phyloP scores from a whole-genome alignment of 2,329 filamentous ascomycete species.

The Eurotiales sp. region DNA sequence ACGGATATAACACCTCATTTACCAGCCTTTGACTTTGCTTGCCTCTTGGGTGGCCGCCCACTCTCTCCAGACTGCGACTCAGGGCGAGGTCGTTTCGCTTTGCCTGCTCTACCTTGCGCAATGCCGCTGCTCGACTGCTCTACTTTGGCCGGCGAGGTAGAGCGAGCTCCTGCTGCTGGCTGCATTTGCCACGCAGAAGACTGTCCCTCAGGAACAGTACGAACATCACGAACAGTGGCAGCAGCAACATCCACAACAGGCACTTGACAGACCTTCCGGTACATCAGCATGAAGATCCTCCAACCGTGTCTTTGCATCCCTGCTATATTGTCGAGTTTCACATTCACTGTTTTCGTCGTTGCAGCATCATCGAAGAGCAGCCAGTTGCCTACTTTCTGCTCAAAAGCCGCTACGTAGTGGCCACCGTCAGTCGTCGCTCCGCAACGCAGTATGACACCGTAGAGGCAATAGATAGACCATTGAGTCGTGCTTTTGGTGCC shows the following conservation, averaged over 20 bases:
- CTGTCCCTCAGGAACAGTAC: too few relatives aligned
- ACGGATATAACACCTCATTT: neutral
- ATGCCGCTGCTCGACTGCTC: too few relatives aligned
- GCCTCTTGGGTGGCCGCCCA: neutral
- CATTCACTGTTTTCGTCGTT: neutral
- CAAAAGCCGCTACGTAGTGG: constrained; percentile 25
- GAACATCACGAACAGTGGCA: too few relatives aligned
- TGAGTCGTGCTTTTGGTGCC: neutral
- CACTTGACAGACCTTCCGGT: neutral
- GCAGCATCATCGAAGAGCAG: neutral
- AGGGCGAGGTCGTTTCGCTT: too few relatives aligned
- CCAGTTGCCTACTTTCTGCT: constrained; percentile 14
- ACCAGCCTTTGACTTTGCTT: neutral
- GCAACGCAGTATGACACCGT: constrained; percentile 23
- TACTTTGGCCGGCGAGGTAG: too few relatives aligned
- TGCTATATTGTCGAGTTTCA: neutral
- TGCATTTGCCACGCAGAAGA: too few relatives aligned
- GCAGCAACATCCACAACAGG: neutral
- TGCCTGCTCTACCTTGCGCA: too few relatives aligned
- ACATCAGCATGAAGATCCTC: constrained; percentile 1
- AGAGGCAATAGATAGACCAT: constrained; percentile 23
- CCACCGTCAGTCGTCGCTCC: constrained; percentile 10
- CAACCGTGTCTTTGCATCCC: neutral
- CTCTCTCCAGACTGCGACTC: neutral
- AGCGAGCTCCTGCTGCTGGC: too few relatives aligned